Conservation (phyloP, 192 early-diverging fungal species). For the Rhizophagus clarus region DNA sequence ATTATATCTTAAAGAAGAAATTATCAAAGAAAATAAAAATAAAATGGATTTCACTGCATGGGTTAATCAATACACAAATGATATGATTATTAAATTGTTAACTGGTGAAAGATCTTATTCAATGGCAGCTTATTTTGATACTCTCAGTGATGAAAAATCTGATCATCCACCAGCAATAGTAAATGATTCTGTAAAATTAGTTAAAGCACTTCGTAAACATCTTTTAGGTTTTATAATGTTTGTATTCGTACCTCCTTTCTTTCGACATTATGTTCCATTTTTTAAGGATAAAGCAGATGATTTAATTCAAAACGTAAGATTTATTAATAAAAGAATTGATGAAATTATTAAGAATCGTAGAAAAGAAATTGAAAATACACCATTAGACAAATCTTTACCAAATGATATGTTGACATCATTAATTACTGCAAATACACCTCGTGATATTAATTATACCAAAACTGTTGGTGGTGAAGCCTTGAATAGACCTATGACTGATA, state of each 20-base stretch:
- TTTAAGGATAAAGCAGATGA: no score
- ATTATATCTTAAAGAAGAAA: no score
- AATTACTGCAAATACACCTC: no score
- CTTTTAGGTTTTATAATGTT: not conserved
- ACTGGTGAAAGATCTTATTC: not conserved
- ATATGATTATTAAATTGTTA: not conserved
- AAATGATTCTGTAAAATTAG: not conserved
- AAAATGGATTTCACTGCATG: slow-evolving; percentile 4
- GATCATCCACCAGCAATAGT: not conserved
- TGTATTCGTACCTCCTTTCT: not conserved
- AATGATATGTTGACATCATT: no score
- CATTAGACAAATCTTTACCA: no score
- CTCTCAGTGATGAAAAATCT: not conserved
- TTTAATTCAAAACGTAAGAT: no score
- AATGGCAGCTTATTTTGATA: slow-evolving; percentile 2
- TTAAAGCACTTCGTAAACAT: not conserved
- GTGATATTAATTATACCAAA: no score
- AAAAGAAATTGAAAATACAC: no score
- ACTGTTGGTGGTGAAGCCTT: no score
- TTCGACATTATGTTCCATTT: slow-evolving; percentile 2
- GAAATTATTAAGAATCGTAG: not conserved
- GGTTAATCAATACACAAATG: not conserved
- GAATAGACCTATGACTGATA: no score
- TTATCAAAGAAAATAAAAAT: not conserved
- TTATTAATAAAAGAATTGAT: no score